Base-by-base conservation (phyloP, 805 yeast genomes). In the Hanseniaspora thailandica region DNA sequence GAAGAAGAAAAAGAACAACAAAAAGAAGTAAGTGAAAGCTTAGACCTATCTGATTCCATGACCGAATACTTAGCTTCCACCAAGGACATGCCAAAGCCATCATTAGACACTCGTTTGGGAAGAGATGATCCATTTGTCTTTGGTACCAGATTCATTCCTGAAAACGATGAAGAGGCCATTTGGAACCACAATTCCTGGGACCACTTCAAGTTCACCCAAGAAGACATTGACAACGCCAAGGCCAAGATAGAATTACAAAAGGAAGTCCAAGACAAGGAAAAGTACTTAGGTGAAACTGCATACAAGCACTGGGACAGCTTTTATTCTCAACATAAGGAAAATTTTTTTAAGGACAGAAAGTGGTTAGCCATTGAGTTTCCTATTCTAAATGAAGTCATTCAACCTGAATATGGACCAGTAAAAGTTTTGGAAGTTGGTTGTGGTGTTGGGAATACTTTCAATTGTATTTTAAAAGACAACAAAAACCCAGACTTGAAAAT, bases 331-430 rank as follows among this genome's bases (percentile, higher is more conserved):
- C 90, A 93, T 67, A 79, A 76, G 61, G 96, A 86, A 60, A 93
- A 90, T 67, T 93, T 93, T 70, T 93, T 93, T 75, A 93, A 93
- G 66, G 96, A 93, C 67, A 75, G 98, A 60, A 89, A 86, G 63
- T 93, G 98, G 98, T 73, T 93, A 56, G 87, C 86, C 64, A 83
- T 90, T 46, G 98, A 93, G 69, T 93, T 93, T 58, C 98, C 98
- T 1, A 70, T 78, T 13, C 68, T 93, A 34, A 90, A 84, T 63
- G 82, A 81, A 56, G 84, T 86, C 5, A 86, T 95, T 3, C 78
- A 79, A 57, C 75, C 77, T 23, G 84, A 81, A 58, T 74, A 82
- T 6, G 84, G 87, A n/a, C 77, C 82, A 4, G 74, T 75, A 22
- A 79, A 82, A 3, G 82, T 93, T 33, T 74, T 93, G 53, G 98